These are phyloP conservation scores for Pseudoneurospora amorphoporcata DNA, from an alignment of 495 filamentous ascomycete genomes.

Conservation along the genomic window DNA sequence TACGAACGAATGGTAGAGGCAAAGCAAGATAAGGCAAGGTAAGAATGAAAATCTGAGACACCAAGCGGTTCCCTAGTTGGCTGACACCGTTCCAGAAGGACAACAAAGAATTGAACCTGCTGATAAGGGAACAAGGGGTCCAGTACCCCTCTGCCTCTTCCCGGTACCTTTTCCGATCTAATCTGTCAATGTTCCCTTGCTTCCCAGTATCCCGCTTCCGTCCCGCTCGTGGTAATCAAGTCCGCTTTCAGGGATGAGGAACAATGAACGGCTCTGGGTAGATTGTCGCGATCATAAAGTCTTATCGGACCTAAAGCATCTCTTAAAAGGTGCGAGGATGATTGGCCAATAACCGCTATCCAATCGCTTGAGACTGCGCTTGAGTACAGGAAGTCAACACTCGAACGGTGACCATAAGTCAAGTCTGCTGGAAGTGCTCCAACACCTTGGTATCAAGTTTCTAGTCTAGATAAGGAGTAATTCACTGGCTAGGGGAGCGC, in stretches of 20 bases:
- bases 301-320: neutral
- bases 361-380: neutral
- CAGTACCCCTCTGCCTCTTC: neutral
- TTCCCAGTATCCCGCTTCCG: neutral
- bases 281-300: neutral
- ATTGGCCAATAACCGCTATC: neutral
- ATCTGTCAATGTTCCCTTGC: neutral
- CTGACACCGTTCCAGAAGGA: neutral
- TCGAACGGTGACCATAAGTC: neutral
- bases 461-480: neutral
- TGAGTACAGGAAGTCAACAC: neutral
- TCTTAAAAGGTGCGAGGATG: neutral
- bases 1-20: neutral
- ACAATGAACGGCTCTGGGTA: neutral
- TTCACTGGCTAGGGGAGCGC: neutral
- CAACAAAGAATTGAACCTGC: neutral
- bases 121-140: neutral
- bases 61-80: neutral
- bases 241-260: neutral
- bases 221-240: neutral
- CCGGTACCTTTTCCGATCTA: neutral
- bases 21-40: neutral
- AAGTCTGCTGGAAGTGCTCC: neutral
- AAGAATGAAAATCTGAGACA: neutral
- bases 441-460: neutral